These are phyloP conservation scores for Trichoderma cornu-damae DNA, from an alignment of 2,329 filamentous ascomycete species.

Conservation along the genomic window DNA sequence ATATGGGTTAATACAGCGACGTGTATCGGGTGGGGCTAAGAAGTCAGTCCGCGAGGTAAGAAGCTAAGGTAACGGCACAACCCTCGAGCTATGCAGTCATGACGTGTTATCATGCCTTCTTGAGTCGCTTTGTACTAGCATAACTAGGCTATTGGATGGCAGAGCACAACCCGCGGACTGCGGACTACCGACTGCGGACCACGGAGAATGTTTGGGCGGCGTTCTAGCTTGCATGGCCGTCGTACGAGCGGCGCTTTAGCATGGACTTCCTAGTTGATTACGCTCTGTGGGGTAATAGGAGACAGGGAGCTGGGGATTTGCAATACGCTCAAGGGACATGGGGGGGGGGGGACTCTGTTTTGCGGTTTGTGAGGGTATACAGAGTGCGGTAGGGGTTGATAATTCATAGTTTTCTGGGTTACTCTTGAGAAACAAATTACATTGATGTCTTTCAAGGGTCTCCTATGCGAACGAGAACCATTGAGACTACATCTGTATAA, in stretches of 20 bases:
- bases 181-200: background rate
- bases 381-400: too few species aligned
- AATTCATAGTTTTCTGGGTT: too few species aligned
- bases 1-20: background rate
- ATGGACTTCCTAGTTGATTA: background rate
- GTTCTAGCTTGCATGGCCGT: slow-evolving; percentile 8
- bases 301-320: background rate
- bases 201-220: background rate
- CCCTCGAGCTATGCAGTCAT: background rate
- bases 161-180: background rate
- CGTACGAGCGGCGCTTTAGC: slow-evolving; percentile 12
- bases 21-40: background rate
- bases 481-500: too few species aligned
- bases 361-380: too few species aligned
- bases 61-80: background rate
- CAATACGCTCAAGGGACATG: too few species aligned
- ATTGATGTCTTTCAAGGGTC: too few species aligned
- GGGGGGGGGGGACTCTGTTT: too few species aligned
- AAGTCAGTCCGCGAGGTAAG: background rate
- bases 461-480: too few species aligned
- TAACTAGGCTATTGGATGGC: background rate
- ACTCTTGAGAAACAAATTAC: too few species aligned
- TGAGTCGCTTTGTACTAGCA: background rate
- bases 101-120: background rate
- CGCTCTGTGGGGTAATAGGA: background rate